Conservation (phyloP, 2,329 filamentous ascomycete genomes). For the Bipolaris oryzae region DNA sequence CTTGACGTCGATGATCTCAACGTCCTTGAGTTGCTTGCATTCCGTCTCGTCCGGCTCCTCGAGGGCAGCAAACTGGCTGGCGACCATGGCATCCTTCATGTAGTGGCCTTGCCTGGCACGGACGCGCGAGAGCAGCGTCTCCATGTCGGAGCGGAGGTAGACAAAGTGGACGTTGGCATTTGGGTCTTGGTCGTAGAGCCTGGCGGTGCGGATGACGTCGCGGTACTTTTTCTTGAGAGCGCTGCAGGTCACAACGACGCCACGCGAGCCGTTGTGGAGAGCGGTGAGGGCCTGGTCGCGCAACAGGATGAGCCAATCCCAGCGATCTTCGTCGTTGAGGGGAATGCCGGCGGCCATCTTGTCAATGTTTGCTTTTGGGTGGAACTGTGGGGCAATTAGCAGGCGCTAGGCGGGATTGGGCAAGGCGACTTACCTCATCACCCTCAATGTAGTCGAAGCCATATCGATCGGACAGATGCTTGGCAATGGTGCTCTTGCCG, state of each 20-base stretch:
- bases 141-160: slow-evolving; percentile 80
- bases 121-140: slow-evolving; percentile 77
- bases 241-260: slow-evolving; percentile 95
- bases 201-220: slow-evolving; percentile 65
- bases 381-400: slow-evolving; percentile 47
- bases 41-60: slow-evolving; percentile 78
- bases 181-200: slow-evolving; percentile 54
- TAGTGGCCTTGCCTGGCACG: slow-evolving; percentile 80
- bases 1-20: slow-evolving; percentile 55
- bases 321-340: slow-evolving; percentile 89
- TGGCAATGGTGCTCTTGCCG: slow-evolving; percentile 60
- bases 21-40: slow-evolving; percentile 54
- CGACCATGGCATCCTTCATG: slow-evolving; percentile 95
- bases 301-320: slow-evolving; percentile 82
- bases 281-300: slow-evolving; percentile 53
- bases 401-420: background rate
- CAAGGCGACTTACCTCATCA: slow-evolving; percentile 52
- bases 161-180: slow-evolving; percentile 77
- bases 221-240: slow-evolving; percentile 97
- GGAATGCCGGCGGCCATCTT: slow-evolving; percentile 89
- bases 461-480: slow-evolving; percentile 52
- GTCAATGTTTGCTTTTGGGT: slow-evolving; percentile 62
- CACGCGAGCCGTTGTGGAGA: slow-evolving; percentile 45
- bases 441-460: slow-evolving; percentile 58
- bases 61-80: slow-evolving; percentile 86